These are phyloP conservation scores for Castanospermum australe DNA, from an alignment of 306 rosid genomes.

Conservation along the genomic window DNA sequence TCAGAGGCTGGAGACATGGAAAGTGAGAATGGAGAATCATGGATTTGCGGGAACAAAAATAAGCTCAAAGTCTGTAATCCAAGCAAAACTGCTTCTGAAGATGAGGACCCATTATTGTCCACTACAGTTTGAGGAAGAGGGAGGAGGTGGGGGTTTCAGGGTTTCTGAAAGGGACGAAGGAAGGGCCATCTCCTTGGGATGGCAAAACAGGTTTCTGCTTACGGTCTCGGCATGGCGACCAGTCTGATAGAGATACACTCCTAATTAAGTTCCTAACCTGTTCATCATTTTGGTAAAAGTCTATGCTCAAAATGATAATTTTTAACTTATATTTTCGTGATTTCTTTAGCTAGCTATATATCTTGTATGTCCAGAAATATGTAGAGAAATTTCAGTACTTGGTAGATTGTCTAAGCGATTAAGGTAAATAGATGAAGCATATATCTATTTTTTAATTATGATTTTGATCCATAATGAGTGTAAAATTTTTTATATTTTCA, in stretches of 20 bases:
- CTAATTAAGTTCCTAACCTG: conserved; percentile 11
- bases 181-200: conserved; percentile 57
- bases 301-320: conserved; percentile 6
- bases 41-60: conserved; percentile 43
- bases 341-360: conserved; percentile 10
- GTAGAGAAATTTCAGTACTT: neutral
- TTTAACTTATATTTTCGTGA: neutral
- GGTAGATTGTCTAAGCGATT: conserved; percentile 4
- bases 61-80: conserved; percentile 60
- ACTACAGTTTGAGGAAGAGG: conserved; percentile 36
- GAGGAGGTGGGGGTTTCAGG: conserved; percentile 49
- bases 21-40: conserved; percentile 56
- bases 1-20: conserved; percentile 62
- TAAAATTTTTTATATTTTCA: too few relatives aligned
- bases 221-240: conserved; percentile 67
- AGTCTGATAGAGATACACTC: neutral
- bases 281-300: conserved; percentile 32
- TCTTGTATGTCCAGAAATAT: conserved; percentile 1
- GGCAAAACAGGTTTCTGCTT: conserved; percentile 72
- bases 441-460: too few relatives aligned
- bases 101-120: conserved; percentile 63
- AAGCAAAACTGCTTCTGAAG: conserved; percentile 65
- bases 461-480: too few relatives aligned
- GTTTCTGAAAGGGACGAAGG: conserved; percentile 63
- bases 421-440: conserved; percentile 26